Percentiles rank a stretch among this genome's conserved stretches.
These are phyloP conservation scores for Tricholoma saponaceum DNA, from an alignment of 768 basidiomycete genomes.

Conservation along the genomic window DNA sequence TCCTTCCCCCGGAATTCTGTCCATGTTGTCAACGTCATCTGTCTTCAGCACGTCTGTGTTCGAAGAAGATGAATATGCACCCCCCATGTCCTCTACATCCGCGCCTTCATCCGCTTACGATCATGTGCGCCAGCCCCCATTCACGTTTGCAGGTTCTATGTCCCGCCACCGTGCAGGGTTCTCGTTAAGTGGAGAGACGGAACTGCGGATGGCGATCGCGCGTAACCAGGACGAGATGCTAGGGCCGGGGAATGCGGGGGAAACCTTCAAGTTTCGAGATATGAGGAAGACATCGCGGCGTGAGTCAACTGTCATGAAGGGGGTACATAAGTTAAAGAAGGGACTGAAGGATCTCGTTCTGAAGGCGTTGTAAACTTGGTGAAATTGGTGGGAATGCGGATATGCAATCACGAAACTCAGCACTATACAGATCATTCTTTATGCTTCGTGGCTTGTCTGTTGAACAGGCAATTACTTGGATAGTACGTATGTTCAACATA, in stretches of 20 bases:
- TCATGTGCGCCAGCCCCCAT: background rate
- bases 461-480: background rate
- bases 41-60: slow-evolving; percentile 3
- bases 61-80: background rate
- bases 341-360: background rate
- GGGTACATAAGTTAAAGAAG: background rate
- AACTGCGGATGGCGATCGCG: slow-evolving; percentile 53
- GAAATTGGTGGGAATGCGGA: background rate
- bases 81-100: slow-evolving; percentile 8
- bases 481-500: background rate
- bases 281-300: background rate
- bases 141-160: slow-evolving; percentile 25
- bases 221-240: slow-evolving; percentile 22
- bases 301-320: background rate
- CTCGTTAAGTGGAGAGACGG: slow-evolving; percentile 59
- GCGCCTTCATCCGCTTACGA: slow-evolving; percentile 21
- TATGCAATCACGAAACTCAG: background rate
- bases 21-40: slow-evolving; percentile 14
- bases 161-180: slow-evolving; percentile 31
- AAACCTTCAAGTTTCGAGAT: background rate
- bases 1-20: slow-evolving; percentile 14
- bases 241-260: background rate
- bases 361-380: background rate
- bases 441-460: background rate
- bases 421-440: background rate